Base-by-base conservation (phyloP, 73 alveolate genomes). In the Stentor roeselii region DNA sequence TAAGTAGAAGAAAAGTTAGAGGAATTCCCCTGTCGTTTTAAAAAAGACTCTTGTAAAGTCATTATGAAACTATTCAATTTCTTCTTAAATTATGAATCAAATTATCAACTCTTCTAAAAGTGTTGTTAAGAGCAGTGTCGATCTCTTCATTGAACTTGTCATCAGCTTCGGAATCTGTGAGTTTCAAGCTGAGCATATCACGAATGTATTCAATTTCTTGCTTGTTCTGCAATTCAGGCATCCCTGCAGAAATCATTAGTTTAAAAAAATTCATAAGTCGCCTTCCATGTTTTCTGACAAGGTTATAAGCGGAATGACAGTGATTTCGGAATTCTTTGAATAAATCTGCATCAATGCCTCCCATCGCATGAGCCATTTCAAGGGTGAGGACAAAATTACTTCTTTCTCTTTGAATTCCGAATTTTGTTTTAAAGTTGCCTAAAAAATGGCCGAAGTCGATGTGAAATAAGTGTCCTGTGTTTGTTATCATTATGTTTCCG, bases 401-500 rank as follows among this genome's bases (percentile, higher is more conserved):
- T 60, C 95, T 87, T 87, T 96, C 99, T 90, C 99, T 92, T 85
- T 92, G 89, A 39, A 95, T 86, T 58, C 99, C 99, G 85, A 94
- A 91, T 83, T 95, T 95, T 75, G 84, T 86, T 88, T 97, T 97
- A 87, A 87, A 91, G 86, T 95, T 94, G 0, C 99, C 99, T 41
- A 97, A 87, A 87, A 97, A 95, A 91, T 97, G 99, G 3, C 99
- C 99, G 90, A 97, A 97, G 89, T 97, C 99, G 42, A 97, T 97
- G 89, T 97, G 99, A 86, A 97, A 97, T 60, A 97, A 84, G 78
- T 91, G 98, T 11, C 99, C 99, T 59, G 94, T 92, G 67, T 88
- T 61, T 83, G 88, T 97, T 4, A 97, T 74, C 98, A 96, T 95
- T 41, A 95, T 94, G 89, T 97, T 97, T 61, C 96, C 99, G 76